Conservation (phyloP, 176 grass and related monocot genomes). For the Raddia distichophylla region DNA sequence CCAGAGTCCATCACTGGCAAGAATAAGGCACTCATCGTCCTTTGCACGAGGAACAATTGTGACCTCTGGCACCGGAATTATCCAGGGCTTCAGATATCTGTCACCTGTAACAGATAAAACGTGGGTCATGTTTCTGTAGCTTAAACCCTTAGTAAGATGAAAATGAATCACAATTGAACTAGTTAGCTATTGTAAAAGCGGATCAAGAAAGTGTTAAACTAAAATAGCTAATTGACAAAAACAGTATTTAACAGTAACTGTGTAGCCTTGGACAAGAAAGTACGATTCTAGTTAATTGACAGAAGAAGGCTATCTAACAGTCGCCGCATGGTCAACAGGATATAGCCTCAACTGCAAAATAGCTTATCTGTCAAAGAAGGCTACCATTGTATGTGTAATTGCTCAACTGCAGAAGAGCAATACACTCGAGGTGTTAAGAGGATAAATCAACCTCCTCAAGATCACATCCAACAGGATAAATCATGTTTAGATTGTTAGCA, state of each 20-base stretch:
- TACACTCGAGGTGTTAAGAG: background rate
- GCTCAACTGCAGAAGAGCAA: background rate
- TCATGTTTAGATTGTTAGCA: background rate
- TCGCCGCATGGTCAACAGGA: constrained; percentile 6
- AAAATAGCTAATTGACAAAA: background rate
- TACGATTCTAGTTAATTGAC: background rate
- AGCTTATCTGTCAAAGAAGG: background rate
- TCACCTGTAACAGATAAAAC: constrained; percentile 59
- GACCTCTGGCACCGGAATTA: constrained; percentile 83
- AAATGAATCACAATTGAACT: background rate
- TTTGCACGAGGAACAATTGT: constrained; percentile 74
- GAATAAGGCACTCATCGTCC: constrained; percentile 83
- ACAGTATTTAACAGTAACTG: background rate
- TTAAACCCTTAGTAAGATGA: background rate
- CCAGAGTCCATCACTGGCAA: constrained; percentile 89
- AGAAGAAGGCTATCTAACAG: background rate
- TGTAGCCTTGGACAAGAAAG: constrained; percentile 12
- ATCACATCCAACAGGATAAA: background rate
- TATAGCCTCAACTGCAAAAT: background rate
- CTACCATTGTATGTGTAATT: background rate
- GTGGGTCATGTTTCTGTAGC: background rate
- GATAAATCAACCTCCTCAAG: background rate
- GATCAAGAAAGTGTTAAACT: constrained; percentile 5
- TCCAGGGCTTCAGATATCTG: constrained; percentile 91
- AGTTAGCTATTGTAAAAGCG: background rate